Conservation (phyloP, 768 basidiomycete genomes). For the Mycena chlorophos region DNA sequence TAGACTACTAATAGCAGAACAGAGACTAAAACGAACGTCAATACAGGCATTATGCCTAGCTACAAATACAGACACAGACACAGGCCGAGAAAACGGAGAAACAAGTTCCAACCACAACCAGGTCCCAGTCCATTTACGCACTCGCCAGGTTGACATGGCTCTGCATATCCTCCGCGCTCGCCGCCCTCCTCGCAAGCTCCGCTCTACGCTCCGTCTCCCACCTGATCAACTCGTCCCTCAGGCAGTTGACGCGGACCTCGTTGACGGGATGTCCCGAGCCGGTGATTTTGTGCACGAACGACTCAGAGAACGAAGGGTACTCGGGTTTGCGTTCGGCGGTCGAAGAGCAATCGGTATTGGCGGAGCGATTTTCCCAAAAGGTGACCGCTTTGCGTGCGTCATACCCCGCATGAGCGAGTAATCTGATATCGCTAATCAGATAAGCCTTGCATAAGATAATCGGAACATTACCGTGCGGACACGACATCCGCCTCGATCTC, state of each 20-base stretch:
- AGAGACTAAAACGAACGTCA: too few relatives aligned
- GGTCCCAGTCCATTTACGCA: background rate
- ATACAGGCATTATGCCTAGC: too few relatives aligned
- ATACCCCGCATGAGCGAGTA: conserved; percentile 91
- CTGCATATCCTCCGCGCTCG: conserved; percentile 6
- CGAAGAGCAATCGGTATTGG: conserved; percentile 50
- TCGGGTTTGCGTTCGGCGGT: conserved; percentile 21
- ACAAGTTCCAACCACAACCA: too few relatives aligned
- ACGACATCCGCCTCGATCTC: conserved; percentile 94
- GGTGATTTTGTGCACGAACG: conserved; percentile 46
- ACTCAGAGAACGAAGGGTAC: conserved; percentile 20
- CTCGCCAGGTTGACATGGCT: conserved; percentile 14
- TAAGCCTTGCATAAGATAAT: conserved; percentile 1
- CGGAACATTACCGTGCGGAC: conserved; percentile 64
- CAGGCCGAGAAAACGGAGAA: too few relatives aligned
- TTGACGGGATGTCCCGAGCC: conserved; percentile 69
- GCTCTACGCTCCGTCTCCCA: conserved; percentile 62
- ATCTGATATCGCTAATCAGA: conserved; percentile 40
- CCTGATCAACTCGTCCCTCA: conserved; percentile 65
- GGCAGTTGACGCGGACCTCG: conserved; percentile 57
- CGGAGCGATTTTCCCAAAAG: conserved; percentile 75
- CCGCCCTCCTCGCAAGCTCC: conserved; percentile 16
- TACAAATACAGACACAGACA: too few relatives aligned
- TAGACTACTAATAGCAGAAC: too few relatives aligned
- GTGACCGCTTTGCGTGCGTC: conserved; percentile 78